Conservation (phyloP, 2,329 filamentous ascomycete species). For the Seiridium unicorne region DNA sequence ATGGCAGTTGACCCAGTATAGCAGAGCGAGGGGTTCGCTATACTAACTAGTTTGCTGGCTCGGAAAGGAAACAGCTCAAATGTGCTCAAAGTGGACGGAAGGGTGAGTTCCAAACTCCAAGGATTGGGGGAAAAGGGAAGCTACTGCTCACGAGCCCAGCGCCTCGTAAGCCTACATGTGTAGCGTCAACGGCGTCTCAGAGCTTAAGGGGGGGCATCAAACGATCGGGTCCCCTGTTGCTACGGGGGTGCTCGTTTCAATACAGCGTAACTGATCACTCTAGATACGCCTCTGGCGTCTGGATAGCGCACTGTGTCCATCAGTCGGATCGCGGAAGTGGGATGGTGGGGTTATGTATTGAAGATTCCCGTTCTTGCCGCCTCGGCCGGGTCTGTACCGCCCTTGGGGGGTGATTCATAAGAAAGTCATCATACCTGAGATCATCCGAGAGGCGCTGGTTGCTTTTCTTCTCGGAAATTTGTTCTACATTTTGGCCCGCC, state of each 20-base stretch:
- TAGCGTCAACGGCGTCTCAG: neutral
- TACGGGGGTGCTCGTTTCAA: too few relatives aligned
- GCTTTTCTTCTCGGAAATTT: too few relatives aligned
- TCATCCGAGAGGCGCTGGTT: too few relatives aligned
- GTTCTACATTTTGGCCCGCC: too few relatives aligned
- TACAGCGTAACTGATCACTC: too few relatives aligned
- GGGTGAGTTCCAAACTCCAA: neutral
- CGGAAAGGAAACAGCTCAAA: conserved; percentile 36
- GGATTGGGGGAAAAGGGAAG: neutral
- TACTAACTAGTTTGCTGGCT: neutral
- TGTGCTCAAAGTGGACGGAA: conserved; percentile 28
- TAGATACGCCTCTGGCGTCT: too few relatives aligned
- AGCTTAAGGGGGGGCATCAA: neutral
- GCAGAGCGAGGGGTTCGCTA: neutral
- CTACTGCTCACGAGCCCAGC: neutral
- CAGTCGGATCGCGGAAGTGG: conserved; percentile 1
- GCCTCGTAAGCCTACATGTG: neutral
- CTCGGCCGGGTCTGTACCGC: neutral
- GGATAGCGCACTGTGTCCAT: neutral
- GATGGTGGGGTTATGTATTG: neutral
- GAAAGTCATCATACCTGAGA: too few relatives aligned
- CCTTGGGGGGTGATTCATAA: neutral
- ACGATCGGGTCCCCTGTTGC: neutral
- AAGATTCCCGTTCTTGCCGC: conserved; percentile 3
- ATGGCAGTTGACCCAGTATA: neutral